These are phyloP conservation scores for Ceratobasidium sp. DNA, from an alignment of 1,284 basidiomycete genomes.

Conservation along the genomic window DNA sequence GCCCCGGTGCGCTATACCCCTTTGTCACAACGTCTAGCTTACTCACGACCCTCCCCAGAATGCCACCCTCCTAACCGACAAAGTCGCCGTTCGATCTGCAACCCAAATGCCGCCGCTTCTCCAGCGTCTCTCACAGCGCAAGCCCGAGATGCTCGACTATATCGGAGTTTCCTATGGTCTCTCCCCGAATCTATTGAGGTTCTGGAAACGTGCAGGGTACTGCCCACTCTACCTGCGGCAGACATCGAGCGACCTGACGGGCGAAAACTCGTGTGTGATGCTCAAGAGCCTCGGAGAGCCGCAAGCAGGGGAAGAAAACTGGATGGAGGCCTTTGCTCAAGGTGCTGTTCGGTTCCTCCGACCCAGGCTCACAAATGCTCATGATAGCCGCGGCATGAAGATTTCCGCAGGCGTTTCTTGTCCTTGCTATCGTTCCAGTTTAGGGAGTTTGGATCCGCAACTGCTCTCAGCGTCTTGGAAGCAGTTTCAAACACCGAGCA, in stretches of 20 bases:
- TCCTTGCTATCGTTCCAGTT: slow-evolving; percentile 94
- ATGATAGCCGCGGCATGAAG: slow-evolving; percentile 58
- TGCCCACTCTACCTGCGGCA: slow-evolving; percentile 94
- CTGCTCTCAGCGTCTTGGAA: slow-evolving; percentile 89
- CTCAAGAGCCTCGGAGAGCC: slow-evolving; percentile 73
- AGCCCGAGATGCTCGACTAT: slow-evolving; percentile 94
- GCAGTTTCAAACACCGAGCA: slow-evolving; percentile 78
- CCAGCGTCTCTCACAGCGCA: slow-evolving; percentile 89
- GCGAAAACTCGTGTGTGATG: slow-evolving; percentile 98
- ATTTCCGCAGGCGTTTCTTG: slow-evolving; percentile 93
- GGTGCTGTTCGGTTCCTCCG: slow-evolving; percentile 65
- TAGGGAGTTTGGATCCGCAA: slow-evolving; percentile 90
- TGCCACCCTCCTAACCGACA: slow-evolving; percentile 74
- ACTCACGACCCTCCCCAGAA: slow-evolving; percentile 50
- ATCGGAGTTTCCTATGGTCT: slow-evolving; percentile 97
- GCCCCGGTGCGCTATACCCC: slow-evolving; percentile 65
- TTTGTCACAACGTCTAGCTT: slow-evolving; percentile 1
- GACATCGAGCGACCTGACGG: slow-evolving; percentile 94
- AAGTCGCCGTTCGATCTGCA: slow-evolving; percentile 78
- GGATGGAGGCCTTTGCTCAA: slow-evolving; percentile 91
- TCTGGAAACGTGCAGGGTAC: slow-evolving; percentile 96
- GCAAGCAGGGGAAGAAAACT: slow-evolving; percentile 67
- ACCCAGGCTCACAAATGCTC: background rate
- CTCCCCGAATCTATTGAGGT: slow-evolving; percentile 88
- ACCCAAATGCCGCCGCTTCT: slow-evolving; percentile 92